phyloP scores from a whole-genome alignment of 139 green algal genomes.

The Edaphochlamys debaryana region DNA sequence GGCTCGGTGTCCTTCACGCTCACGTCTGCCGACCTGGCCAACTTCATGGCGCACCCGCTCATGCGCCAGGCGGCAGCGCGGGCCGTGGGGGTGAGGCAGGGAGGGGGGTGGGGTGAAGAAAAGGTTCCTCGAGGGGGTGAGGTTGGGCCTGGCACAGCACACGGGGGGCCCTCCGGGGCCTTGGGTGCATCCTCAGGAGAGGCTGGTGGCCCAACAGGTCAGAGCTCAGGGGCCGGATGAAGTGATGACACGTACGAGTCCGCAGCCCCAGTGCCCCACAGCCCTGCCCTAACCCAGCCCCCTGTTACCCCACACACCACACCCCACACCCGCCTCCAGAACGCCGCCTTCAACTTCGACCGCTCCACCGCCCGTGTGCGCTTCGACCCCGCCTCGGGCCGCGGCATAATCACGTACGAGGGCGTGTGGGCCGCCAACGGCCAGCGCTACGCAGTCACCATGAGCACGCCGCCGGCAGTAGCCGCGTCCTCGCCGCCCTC shows the following conservation, averaged over 20 bases:
- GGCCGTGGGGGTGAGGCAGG: conserved; percentile 5
- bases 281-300: no score
- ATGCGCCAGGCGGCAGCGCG: conserved; percentile 9
- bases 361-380: conserved; percentile 6
- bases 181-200: no score
- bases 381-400: conserved; percentile 11
- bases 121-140: no score
- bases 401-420: conserved; percentile 16
- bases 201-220: no score
- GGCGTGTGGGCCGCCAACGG: conserved; percentile 23
- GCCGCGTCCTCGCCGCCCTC: background rate
- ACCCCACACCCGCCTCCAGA: background rate
- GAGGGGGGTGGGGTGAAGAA: no score
- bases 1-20: conserved; percentile 34
- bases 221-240: no score
- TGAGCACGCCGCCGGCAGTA: background rate
- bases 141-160: no score
- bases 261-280: no score
- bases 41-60: conserved; percentile 37
- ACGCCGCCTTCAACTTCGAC: background rate
- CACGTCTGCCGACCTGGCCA: conserved; percentile 15
- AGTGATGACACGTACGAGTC: no score
- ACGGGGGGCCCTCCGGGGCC: no score
- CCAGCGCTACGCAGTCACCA: conserved; percentile 23
- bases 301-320: no score